Base-by-base conservation (phyloP, 305 asterid species). In the Plantago coronopus region DNA sequence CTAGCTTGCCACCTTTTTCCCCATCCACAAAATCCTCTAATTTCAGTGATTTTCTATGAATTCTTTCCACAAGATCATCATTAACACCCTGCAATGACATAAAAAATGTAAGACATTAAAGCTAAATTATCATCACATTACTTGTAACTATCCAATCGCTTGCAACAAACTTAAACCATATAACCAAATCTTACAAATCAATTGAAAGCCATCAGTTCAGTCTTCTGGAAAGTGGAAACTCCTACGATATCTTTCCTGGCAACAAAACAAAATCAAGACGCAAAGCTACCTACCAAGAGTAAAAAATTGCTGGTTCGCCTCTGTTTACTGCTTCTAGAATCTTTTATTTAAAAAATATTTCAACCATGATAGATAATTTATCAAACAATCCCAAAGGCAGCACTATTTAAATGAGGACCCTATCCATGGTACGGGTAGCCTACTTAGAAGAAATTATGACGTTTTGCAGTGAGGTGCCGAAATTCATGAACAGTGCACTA, bases 141-240 rank as follows among this genome's bases (percentile, higher is more conserved):
- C 48, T 57, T 44, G 55, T 54, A 59, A 57, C 53, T 54, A 64
- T 46, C 46, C 49, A 56, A 76, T 55, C 48, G 59, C 73, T 29
- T 42, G 63, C 74, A 62, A 67, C 74, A 73, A 22, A 56, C 25
- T 72, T 40, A 63, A 69, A 66, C 56, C 83, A 74, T 69, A 57
- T 76, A 76, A 78, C 78, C 74, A 81, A 76, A 70, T 85, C 95
- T 89, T 85, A 89, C 95, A 77, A 76, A 88, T 85, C 88, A 77
- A 76, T 56, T 75, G 80, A 81, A 78, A 74, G 86, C 86, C 96
- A 88, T 81, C 89, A 78, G 81, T 82, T 81, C 88, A 72, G 84
- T 71, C 93, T 78, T 85, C 96, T 73, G 81, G 86, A 77, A 76
- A 78, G 80, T 73, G 78, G 84, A 77, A 70, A 78, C 78, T 76